Percentiles rank a stretch among this genome's conserved stretches.
These are phyloP conservation scores for Tetracentron sinense DNA, from an alignment of 164 flowering plant genomes.

Conservation along the genomic window DNA sequence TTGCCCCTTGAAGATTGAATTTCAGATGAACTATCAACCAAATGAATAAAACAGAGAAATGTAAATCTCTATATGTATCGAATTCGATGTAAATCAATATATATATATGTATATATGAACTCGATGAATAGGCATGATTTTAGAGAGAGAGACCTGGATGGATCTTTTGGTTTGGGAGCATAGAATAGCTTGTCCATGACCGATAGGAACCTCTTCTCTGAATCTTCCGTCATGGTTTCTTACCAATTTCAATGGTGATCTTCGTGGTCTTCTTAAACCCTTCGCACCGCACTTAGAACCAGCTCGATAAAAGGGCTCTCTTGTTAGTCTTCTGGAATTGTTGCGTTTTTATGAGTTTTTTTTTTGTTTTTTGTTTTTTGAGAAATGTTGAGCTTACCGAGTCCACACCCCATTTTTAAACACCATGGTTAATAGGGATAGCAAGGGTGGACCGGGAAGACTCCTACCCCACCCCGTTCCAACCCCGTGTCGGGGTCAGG, in stretches of 20 bases:
- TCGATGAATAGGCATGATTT: not conserved
- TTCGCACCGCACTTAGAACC: not conserved
- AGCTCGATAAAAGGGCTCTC: not conserved
- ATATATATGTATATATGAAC: not conserved
- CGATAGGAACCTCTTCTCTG: slow-evolving; percentile 59
- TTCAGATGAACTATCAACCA: slow-evolving; percentile 28
- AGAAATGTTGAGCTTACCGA: too few species aligned
- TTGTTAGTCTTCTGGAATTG: too few species aligned
- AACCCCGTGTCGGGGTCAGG: too few species aligned
- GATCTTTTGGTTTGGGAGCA: slow-evolving; percentile 25
- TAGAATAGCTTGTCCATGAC: slow-evolving; percentile 75
- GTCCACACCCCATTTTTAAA: too few species aligned
- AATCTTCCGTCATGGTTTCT: slow-evolving; percentile 43
- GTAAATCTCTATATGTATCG: too few species aligned
- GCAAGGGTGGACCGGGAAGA: too few species aligned
- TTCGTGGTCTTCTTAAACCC: not conserved
- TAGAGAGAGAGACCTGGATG: slow-evolving; percentile 10
- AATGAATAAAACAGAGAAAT: not conserved
- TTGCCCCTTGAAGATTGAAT: slow-evolving; percentile 34
- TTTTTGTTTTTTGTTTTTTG: too few species aligned
- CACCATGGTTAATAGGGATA: too few species aligned
- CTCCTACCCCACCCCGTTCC: too few species aligned
- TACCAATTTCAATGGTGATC: too few species aligned
- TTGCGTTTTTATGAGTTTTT: too few species aligned
- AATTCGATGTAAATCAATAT: not conserved